phyloP scores from a whole-genome alignment of 2,329 filamentous ascomycete genomes.

The Purpureocillium lavendulum region DNA sequence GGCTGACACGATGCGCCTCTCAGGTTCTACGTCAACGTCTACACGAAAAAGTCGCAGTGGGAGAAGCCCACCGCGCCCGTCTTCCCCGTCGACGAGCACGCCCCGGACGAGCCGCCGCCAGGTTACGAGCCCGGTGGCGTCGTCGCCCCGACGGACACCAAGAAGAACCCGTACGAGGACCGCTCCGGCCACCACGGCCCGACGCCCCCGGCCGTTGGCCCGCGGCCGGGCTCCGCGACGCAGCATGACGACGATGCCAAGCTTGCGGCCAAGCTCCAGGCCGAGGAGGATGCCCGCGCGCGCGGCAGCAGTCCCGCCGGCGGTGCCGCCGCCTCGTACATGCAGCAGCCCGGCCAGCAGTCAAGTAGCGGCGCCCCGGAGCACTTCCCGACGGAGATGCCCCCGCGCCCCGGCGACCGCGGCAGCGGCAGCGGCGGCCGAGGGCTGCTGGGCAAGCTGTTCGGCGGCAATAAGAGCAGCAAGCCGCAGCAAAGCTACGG shows the following conservation, averaged over 20 bases:
- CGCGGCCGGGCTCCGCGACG: no score
- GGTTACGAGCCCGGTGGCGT: slow-evolving; percentile 46
- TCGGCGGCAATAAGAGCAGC: slow-evolving; percentile 15
- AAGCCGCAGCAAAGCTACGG: slow-evolving; percentile 21
- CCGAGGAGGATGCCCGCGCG: slow-evolving; percentile 67
- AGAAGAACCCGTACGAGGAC: slow-evolving; percentile 63
- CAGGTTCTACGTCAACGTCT: slow-evolving; percentile 86
- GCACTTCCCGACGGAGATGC: slow-evolving; percentile 29
- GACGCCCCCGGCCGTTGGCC: no score
- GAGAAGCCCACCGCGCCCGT: slow-evolving; percentile 68
- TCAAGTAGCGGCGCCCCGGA: slow-evolving; percentile 10
- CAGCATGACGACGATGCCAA: slow-evolving; percentile 62
- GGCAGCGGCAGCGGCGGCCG: slow-evolving; percentile 29
- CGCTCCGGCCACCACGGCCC: slow-evolving; percentile 16
- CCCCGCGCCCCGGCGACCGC: slow-evolving; percentile 27
- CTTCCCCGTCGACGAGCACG: slow-evolving; percentile 35
- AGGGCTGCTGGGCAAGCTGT: slow-evolving; percentile 45
- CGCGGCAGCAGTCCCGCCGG: slow-evolving; percentile 17
- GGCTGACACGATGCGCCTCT: no score
- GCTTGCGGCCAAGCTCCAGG: slow-evolving; percentile 69
- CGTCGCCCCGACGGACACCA: slow-evolving; percentile 42
- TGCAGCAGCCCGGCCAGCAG: slow-evolving; percentile 10
- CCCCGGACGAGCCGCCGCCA: slow-evolving; percentile 56
- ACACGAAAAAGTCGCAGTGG: slow-evolving; percentile 88
- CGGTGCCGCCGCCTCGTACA: slow-evolving; percentile 16